Conservation (phyloP, 2,329 filamentous ascomycete genomes). For the Dendrostoma leiphaemia region DNA sequence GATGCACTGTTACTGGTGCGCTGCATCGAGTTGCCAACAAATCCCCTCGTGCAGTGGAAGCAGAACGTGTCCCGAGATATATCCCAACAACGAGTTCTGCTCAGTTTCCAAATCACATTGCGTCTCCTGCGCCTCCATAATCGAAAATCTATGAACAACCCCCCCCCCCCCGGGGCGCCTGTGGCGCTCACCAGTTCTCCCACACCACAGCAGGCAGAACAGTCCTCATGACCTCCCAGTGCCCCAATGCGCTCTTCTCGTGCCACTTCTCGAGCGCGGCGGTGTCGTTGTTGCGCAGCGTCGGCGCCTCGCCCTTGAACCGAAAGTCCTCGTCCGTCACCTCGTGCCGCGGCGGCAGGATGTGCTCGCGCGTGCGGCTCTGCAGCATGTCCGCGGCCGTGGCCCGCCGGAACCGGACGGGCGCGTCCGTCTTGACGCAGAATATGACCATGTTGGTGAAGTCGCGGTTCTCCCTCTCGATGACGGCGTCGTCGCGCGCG, state of each 20-base stretch:
- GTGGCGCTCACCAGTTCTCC: constrained; percentile 89
- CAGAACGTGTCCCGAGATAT: no score
- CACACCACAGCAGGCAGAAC: constrained; percentile 78
- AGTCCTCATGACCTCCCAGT: constrained; percentile 89
- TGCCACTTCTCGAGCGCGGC: constrained; percentile 69
- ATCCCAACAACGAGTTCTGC: no score
- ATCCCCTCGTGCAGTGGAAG: no score
- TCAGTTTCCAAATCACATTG: no score
- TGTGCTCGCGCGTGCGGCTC: constrained; percentile 67
- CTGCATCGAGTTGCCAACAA: no score
- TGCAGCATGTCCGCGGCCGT: constrained; percentile 65
- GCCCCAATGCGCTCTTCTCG: constrained; percentile 71
- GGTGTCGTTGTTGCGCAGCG: constrained; percentile 64
- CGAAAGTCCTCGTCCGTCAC: constrained; percentile 51
- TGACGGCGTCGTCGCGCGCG: constrained; percentile 46
- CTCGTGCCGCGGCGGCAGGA: constrained; percentile 71
- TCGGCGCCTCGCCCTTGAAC: constrained; percentile 40
- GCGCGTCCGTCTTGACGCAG: constrained; percentile 64
- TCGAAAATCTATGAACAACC: no score
- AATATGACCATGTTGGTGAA: constrained; percentile 98
- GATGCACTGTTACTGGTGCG: no score
- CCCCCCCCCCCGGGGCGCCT: no score
- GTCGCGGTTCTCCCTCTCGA: constrained; percentile 54
- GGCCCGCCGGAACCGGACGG: constrained; percentile 66
- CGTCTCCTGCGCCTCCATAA: no score